Percentiles rank a stretch among this genome's conserved stretches.
Conservation (phyloP, 345 rosid genomes). For the Alliaria petiolata region DNA sequence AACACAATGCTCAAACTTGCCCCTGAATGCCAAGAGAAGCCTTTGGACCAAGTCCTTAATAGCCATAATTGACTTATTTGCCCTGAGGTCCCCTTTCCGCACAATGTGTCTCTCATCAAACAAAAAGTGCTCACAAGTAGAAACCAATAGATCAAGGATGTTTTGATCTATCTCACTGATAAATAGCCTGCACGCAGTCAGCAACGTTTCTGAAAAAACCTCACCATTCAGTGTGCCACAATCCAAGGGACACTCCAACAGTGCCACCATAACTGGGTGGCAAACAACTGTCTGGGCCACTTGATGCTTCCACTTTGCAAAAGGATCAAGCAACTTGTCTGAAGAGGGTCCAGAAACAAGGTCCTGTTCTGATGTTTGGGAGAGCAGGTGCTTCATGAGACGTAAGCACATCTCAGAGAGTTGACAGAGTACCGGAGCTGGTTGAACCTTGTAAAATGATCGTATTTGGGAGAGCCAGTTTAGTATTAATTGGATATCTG, state of each 20-base stretch:
- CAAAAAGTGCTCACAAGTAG: slow-evolving; percentile 46
- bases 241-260: too few relatives aligned
- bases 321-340: slow-evolving; percentile 21
- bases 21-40: slow-evolving; percentile 41
- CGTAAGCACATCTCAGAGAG: slow-evolving; percentile 55
- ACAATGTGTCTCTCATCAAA: slow-evolving; percentile 34
- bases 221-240: slow-evolving; percentile 30
- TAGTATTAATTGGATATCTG: slow-evolving; percentile 49
- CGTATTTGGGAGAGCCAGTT: slow-evolving; percentile 69
- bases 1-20: slow-evolving; percentile 47
- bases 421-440: slow-evolving; percentile 39
- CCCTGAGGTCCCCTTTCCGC: slow-evolving; percentile 26
- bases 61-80: slow-evolving; percentile 39
- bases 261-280: slow-evolving; percentile 56
- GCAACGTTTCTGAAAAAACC: too few relatives aligned
- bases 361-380: slow-evolving; percentile 38
- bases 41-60: slow-evolving; percentile 42
- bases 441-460: slow-evolving; percentile 39
- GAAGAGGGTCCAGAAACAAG: slow-evolving; percentile 27
- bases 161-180: slow-evolving; percentile 53
- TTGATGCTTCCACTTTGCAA: too few relatives aligned
- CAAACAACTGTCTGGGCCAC: slow-evolving; percentile 50
- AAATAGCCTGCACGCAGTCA: too few relatives aligned
- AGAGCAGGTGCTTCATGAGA: slow-evolving; percentile 53
- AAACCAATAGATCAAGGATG: slow-evolving; percentile 52